phyloP scores from a whole-genome alignment of 169 alveolate genomes.

The Cyclospora cayetanensis region DNA sequence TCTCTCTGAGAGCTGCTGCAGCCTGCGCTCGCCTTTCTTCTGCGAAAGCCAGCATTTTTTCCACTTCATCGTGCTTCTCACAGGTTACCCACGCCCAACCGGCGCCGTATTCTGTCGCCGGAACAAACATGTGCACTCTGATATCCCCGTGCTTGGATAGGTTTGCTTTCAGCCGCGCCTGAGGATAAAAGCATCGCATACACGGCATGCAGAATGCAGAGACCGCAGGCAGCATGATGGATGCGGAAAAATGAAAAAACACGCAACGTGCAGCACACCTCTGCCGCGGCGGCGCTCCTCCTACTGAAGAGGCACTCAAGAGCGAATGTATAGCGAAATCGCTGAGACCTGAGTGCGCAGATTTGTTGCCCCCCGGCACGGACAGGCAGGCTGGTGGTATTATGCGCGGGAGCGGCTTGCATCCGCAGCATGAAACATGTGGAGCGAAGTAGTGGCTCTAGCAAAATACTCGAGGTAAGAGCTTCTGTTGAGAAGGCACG shows the following conservation, averaged over 20 bases:
- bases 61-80: slow-evolving; percentile 4
- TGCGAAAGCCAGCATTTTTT: not conserved
- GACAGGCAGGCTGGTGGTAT: too few relatives aligned
- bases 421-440: too few relatives aligned
- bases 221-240: not conserved
- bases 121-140: slow-evolving; percentile 67
- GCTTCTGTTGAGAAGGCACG: too few relatives aligned
- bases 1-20: slow-evolving; percentile 10
- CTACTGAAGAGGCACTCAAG: not conserved
- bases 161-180: slow-evolving; percentile 62
- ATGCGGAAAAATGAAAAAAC: not conserved
- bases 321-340: not conserved
- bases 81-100: slow-evolving; percentile 75
- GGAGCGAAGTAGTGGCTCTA: too few relatives aligned
- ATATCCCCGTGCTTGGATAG: slow-evolving; percentile 63
- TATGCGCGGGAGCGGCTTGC: too few relatives aligned
- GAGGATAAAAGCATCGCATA: not conserved
- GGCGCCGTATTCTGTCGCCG: slow-evolving; percentile 64
- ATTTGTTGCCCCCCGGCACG: not conserved
- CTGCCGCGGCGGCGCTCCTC: not conserved
- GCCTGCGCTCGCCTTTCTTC: not conserved
- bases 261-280: not conserved
- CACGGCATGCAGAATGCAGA: not conserved
- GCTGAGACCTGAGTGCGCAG: not conserved
- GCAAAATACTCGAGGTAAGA: too few relatives aligned